Evolutionary conservation across 352 stramenopile genomes (phyloP).

Genomic region (Halophytophthora batemanensis): DNA sequence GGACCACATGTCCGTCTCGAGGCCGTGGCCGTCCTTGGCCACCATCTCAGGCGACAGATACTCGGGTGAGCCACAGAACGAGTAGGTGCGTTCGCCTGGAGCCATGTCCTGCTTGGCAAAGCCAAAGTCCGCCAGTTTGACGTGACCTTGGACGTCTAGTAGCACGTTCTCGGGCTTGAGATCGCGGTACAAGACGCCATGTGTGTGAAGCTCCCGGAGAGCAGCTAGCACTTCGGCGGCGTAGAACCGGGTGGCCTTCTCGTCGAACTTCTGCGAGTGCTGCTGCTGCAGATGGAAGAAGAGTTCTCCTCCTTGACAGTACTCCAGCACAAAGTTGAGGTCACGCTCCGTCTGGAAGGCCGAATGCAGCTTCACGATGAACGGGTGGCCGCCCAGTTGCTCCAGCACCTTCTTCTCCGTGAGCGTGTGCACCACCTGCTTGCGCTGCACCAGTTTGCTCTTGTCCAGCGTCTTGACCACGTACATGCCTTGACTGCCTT

Average conservation of each 20-base stretch:
- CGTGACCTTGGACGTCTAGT: slow-evolving; percentile 67
- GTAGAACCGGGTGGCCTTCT: slow-evolving; percentile 66
- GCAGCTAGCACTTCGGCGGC: slow-evolving; percentile 66
- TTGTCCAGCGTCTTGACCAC: slow-evolving; percentile 86
- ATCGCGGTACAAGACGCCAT: slow-evolving; percentile 51
- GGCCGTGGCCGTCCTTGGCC: slow-evolving; percentile 56
- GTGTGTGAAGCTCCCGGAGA: slow-evolving; percentile 45
- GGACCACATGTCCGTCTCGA: slow-evolving; percentile 86
- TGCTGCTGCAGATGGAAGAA: slow-evolving; percentile 87
- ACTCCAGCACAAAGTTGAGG: slow-evolving; percentile 84
- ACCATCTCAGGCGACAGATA: slow-evolving; percentile 89
- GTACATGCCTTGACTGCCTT: slow-evolving; percentile 49
- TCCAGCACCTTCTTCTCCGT: slow-evolving; percentile 79
- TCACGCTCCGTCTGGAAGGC: slow-evolving; percentile 75
- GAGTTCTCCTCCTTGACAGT: slow-evolving; percentile 80
- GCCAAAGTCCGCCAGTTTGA: slow-evolving; percentile 83
- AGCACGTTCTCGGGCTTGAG: slow-evolving; percentile 83
- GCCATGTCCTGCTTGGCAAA: slow-evolving; percentile 76
- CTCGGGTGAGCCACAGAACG: slow-evolving; percentile 82
- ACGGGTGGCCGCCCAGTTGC: slow-evolving; percentile 57
- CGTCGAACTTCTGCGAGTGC: slow-evolving; percentile 61
- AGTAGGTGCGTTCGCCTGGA: slow-evolving; percentile 56
- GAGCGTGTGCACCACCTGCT: slow-evolving; percentile 78
- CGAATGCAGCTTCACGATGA: slow-evolving; percentile 74
- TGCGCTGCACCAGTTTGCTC: slow-evolving; percentile 62